Base-by-base conservation (phyloP, 75 land plant species). In the Sequoiadendron giganteum region DNA sequence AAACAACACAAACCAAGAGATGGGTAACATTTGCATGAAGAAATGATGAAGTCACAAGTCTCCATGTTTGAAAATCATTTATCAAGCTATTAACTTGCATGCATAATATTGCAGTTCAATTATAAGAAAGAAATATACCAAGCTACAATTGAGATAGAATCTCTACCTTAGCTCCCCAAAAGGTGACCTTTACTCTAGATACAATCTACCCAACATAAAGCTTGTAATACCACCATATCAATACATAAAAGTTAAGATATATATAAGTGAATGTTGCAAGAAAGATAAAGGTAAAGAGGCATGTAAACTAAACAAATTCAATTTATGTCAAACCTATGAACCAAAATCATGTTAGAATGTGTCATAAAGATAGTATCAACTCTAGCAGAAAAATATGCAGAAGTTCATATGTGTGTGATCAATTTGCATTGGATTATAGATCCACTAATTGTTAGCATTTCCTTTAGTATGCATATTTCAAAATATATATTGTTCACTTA, bases 101-200 rank as follows among this genome's bases (percentile, higher is more conserved):
- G 54, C n/a, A 77, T 68, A 30, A 72, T 76, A 68, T 40, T 45
- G 85, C 43, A 73, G 38, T 52, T 76, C 6, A 48, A 21, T 72
- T n/a, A 48, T 68, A 72, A 28, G 39, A 79, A 49, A 47, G 54
- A 36, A 10, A 52, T 52, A 39, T 18, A 40, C 13, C 21, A 56
- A 16, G 25, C 36, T 65, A 83, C 40, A 36, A 85, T 75, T 61
- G 43, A 30, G 79, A 78, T 48, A 19, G 45, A n/a, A 75, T 39
- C 3, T n/a, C 48, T 5, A 96, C 98, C 98, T 96, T 96, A 72
- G 95, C 95, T 91, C 98, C 98, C 93, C 91, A 92, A 48, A 94
- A 83, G 18, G 94, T 58, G 78, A 96, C 87, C 87, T 88, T 93
- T 42, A 94, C 97, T 13, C 91, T 88, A 76, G 95, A 91, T 39